Evolutionary conservation across 163 green algal species (phyloP).

Genomic region (Scenedesmus sp.): DNA sequence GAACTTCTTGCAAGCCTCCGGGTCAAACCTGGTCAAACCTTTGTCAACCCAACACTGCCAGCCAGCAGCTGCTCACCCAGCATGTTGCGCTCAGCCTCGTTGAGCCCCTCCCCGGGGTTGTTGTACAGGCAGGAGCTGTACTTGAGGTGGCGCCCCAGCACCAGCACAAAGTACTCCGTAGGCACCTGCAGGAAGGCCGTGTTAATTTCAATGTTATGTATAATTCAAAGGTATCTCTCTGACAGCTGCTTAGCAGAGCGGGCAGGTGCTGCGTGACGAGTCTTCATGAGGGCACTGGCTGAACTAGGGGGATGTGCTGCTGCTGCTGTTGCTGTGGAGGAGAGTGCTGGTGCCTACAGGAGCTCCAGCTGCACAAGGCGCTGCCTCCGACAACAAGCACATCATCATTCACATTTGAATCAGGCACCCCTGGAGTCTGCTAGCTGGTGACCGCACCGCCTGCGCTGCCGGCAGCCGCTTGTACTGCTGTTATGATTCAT

Average conservation of each 20-base stretch:
- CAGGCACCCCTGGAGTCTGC: neutral
- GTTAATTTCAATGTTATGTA: neutral
- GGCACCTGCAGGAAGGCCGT: slow-evolving; percentile 77
- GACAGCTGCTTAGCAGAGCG: neutral
- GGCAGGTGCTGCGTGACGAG: neutral
- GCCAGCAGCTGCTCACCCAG: slow-evolving; percentile 68
- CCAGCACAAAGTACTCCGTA: slow-evolving; percentile 93
- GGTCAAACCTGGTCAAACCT: too few relatives aligned
- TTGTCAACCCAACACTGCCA: neutral
- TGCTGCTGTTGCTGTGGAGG: neutral
- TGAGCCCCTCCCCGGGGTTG: slow-evolving; percentile 67
- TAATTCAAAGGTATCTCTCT: neutral
- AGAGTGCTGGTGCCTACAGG: neutral
- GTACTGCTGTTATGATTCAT: neutral
- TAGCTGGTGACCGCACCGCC: neutral
- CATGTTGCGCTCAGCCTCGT: slow-evolving; percentile 94
- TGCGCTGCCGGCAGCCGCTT: neutral
- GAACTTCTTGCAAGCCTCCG: too few relatives aligned
- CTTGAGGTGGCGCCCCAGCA: slow-evolving; percentile 92
- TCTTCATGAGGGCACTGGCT: neutral
- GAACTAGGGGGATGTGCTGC: neutral
- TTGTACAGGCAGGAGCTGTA: slow-evolving; percentile 94
- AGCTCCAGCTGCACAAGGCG: too few relatives aligned
- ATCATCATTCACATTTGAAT: neutral
- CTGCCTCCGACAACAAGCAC: neutral